Percentiles rank a stretch among this genome's conserved stretches.
Conservation (phyloP, 2,329 filamentous ascomycete species). For the Ascochyta rabiei region DNA sequence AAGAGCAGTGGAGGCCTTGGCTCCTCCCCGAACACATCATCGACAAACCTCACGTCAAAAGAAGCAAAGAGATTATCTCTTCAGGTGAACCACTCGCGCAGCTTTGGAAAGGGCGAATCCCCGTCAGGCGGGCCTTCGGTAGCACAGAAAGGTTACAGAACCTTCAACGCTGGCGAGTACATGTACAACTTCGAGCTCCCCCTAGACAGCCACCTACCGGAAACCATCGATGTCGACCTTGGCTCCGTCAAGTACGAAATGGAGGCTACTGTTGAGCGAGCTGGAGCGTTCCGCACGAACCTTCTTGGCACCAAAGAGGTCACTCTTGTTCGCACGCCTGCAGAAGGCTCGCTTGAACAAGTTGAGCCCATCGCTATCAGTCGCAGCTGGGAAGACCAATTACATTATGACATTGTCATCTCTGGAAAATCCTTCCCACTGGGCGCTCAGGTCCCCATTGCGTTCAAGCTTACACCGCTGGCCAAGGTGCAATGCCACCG, state of each 20-base stretch:
- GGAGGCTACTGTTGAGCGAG: slow-evolving; percentile 81
- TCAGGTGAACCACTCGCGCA: slow-evolving; percentile 80
- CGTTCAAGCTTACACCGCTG: slow-evolving; percentile 89
- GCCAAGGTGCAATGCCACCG: slow-evolving; percentile 94
- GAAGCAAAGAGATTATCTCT: slow-evolving; percentile 74
- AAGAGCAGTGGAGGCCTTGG: slow-evolving; percentile 51
- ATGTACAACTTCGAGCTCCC: slow-evolving; percentile 81
- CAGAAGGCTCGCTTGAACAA: slow-evolving; percentile 87
- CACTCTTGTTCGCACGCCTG: slow-evolving; percentile 80
- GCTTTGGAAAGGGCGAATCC: slow-evolving; percentile 80
- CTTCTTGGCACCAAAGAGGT: slow-evolving; percentile 83
- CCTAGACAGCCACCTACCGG: slow-evolving; percentile 77
- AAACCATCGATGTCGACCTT: slow-evolving; percentile 86
- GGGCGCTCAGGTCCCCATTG: slow-evolving; percentile 85
- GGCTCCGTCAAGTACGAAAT: slow-evolving; percentile 88
- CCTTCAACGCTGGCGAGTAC: slow-evolving; percentile 79
- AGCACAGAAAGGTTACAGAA: slow-evolving; percentile 80
- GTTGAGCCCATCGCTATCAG: slow-evolving; percentile 94
- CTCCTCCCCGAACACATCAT: slow-evolving; percentile 54
- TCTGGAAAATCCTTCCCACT: slow-evolving; percentile 94
- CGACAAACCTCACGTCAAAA: slow-evolving; percentile 52
- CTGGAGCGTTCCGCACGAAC: slow-evolving; percentile 89
- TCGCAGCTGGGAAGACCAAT: slow-evolving; percentile 90
- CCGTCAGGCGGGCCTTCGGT: slow-evolving; percentile 61
- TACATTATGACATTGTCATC: slow-evolving; percentile 95